phyloP scores from a whole-genome alignment of 805 yeast genomes.

The Candida nanaspora region DNA sequence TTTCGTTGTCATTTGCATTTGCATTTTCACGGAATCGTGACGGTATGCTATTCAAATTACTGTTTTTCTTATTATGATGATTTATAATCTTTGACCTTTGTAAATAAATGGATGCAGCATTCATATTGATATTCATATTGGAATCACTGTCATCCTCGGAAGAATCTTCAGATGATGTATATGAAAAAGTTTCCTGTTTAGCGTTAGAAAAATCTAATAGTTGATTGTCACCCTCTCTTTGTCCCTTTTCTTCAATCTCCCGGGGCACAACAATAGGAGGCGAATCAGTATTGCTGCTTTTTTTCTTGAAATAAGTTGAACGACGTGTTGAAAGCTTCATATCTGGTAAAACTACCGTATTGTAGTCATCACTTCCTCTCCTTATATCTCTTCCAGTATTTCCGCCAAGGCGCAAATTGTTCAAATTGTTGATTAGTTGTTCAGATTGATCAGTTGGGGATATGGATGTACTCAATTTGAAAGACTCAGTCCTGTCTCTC shows the following conservation, averaged over 20 bases:
- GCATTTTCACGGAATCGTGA: background rate
- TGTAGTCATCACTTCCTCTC: background rate
- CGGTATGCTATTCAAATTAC: background rate
- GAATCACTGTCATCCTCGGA: background rate
- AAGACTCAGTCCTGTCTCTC: no score
- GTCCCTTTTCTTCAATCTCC: background rate
- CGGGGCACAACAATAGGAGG: no score
- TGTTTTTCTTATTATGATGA: background rate
- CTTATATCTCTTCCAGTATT: background rate
- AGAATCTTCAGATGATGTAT: no score
- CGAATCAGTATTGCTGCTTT: background rate
- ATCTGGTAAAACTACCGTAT: background rate
- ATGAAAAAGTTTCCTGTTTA: background rate
- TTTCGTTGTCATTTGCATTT: background rate
- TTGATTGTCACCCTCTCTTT: background rate
- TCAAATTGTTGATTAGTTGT: background rate
- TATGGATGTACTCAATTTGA: background rate
- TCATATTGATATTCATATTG: constrained; percentile 15
- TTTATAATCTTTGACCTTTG: constrained; percentile 12
- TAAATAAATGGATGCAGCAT: constrained; percentile 17
- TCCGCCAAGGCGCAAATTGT: background rate
- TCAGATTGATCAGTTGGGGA: background rate
- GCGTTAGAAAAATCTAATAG: background rate
- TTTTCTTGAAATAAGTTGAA: background rate
- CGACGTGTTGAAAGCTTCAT: no score